A percentile compares a stretch with the other conserved stretches of the same genome.
Conservation (phyloP, 1,284 basidiomycete species). For the Cutaneotrichosporon cutaneum region DNA sequence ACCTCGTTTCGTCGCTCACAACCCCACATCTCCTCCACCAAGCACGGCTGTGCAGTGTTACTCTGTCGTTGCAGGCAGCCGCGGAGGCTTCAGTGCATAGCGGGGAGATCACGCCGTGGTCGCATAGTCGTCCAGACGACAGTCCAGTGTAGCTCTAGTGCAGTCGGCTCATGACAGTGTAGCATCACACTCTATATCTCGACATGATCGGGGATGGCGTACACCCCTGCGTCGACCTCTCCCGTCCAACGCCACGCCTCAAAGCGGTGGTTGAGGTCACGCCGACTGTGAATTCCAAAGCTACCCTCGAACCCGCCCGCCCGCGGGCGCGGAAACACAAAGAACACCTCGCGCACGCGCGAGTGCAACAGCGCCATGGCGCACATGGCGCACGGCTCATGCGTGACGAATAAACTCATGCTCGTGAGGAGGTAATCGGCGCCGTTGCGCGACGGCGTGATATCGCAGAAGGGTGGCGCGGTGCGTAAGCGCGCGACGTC, state of each 20-base stretch:
- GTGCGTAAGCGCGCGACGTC: conserved; percentile 56
- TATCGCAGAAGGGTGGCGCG: conserved; percentile 50
- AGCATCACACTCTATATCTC: conserved; percentile 15
- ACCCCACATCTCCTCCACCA: no score
- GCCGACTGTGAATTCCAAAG: conserved; percentile 68
- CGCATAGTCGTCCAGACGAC: no score
- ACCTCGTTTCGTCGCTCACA: no score
- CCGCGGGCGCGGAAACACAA: conserved; percentile 69
- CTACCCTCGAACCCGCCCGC: conserved; percentile 39
- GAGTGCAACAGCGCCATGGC: conserved; percentile 90
- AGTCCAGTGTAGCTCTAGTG: no score
- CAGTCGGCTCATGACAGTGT: neutral
- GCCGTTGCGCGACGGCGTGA: conserved; percentile 58
- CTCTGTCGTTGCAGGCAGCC: no score
- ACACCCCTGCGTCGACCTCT: conserved; percentile 25
- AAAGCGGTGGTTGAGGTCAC: conserved; percentile 80
- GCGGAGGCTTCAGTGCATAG: no score
- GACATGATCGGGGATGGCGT: conserved; percentile 10
- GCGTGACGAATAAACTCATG: conserved; percentile 77
- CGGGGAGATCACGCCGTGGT: no score
- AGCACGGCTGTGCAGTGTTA: no score
- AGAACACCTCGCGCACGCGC: conserved; percentile 78
- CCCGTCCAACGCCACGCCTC: conserved; percentile 57
- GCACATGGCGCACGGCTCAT: conserved; percentile 95
- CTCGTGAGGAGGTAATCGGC: conserved; percentile 81